These are phyloP conservation scores for Pascua guehoae DNA, from an alignment of 1,284 basidiomycete genomes.

Conservation along the genomic window DNA sequence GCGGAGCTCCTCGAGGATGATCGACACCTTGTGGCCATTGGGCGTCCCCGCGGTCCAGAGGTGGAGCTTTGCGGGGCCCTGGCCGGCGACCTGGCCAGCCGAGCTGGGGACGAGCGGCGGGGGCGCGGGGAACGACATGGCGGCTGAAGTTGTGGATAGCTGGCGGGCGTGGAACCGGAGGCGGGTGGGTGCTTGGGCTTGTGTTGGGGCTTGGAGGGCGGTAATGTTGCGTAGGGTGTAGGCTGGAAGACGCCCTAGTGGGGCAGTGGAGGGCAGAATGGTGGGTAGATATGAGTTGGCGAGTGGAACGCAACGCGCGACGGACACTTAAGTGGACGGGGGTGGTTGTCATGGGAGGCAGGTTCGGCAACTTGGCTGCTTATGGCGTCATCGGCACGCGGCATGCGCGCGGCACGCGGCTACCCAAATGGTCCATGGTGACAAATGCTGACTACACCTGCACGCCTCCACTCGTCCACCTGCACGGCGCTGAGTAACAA, in stretches of 20 bases:
- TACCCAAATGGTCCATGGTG: no score
- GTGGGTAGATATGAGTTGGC: not conserved
- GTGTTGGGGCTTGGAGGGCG: not conserved
- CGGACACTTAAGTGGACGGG: no score
- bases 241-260: not conserved
- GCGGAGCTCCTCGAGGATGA: slow-evolving; percentile 67
- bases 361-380: no score
- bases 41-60: slow-evolving; percentile 65
- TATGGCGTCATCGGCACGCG: no score
- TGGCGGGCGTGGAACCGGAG: not conserved
- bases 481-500: no score
- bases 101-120: slow-evolving; percentile 10
- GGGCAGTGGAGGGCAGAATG: not conserved
- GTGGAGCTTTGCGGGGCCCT: slow-evolving; percentile 50
- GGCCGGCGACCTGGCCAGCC: slow-evolving; percentile 13
- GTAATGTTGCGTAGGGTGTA: not conserved
- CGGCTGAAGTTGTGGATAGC: not conserved
- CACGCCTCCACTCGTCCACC: no score
- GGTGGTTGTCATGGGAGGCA: no score
- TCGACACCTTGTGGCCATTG: slow-evolving; percentile 60
- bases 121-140: slow-evolving; percentile 3
- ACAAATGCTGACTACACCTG: no score
- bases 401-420: no score
- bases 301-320: no score
- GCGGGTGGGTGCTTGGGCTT: not conserved